A percentile compares a stretch with the other conserved stretches of the same genome.
These are phyloP conservation scores for Stagonosporopsis rhizophila DNA, from an alignment of 2,329 filamentous ascomycete species.

Conservation along the genomic window DNA sequence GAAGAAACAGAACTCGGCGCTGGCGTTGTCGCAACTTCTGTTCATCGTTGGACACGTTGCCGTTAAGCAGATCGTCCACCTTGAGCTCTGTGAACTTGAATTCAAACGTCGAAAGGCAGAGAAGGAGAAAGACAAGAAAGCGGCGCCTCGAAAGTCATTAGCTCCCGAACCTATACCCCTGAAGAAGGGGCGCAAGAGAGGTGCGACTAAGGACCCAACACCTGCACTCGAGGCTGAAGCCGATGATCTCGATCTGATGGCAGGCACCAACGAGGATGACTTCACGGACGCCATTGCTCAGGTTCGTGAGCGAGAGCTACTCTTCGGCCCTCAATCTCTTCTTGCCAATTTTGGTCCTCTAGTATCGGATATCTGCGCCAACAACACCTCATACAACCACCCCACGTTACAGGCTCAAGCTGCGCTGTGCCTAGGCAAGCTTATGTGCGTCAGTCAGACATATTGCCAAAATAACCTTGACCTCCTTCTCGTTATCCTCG, in stretches of 20 bases:
- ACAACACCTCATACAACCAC: conserved; percentile 91
- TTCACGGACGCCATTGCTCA: conserved; percentile 87
- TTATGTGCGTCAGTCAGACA: conserved; percentile 97
- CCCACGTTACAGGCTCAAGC: conserved; percentile 90
- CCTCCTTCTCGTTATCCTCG: conserved; percentile 96
- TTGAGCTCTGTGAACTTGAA: conserved; percentile 96
- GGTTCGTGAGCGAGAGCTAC: conserved; percentile 82
- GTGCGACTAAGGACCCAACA: conserved; percentile 51
- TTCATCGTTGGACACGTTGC: conserved; percentile 97
- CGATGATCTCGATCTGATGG: conserved; percentile 94
- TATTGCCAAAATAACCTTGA: conserved; percentile 95
- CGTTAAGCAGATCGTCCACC: conserved; percentile 98
- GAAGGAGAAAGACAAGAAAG: conserved; percentile 80
- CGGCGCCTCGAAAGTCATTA: conserved; percentile 46
- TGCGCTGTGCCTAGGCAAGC: conserved; percentile 92
- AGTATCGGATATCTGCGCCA: conserved; percentile 87
- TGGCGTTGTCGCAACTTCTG: conserved; percentile 85
- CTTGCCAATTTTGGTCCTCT: conserved; percentile 90
- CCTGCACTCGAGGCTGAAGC: conserved; percentile 65
- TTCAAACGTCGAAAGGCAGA: conserved; percentile 97
- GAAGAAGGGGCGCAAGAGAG: conserved; percentile 53
- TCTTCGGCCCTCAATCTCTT: conserved; percentile 83
- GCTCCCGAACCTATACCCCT: conserved; percentile 40
- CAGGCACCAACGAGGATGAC: conserved; percentile 93
- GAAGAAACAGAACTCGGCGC: conserved; percentile 69